A percentile compares a stretch with the other conserved stretches of the same genome.
These are phyloP conservation scores for Tubosaeta sp. DNA, from an alignment of 768 basidiomycete species.

Conservation along the genomic window DNA sequence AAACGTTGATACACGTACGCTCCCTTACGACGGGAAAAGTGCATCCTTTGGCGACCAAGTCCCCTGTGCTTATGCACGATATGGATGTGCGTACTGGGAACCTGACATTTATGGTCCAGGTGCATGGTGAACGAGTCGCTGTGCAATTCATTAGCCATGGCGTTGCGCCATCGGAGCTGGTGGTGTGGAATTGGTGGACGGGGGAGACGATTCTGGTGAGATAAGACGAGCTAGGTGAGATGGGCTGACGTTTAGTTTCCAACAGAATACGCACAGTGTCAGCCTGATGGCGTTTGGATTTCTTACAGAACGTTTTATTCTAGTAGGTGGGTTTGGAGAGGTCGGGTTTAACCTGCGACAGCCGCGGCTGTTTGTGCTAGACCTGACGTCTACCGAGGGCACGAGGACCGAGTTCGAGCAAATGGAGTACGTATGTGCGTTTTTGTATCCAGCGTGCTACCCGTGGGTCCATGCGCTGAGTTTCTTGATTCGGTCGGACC, in stretches of 20 bases:
- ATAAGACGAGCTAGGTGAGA: neutral
- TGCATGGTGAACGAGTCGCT: conserved; percentile 49
- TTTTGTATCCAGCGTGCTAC: conserved; percentile 39
- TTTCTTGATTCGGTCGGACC: conserved; percentile 51
- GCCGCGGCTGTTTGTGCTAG: conserved; percentile 35
- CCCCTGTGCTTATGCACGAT: conserved; percentile 29
- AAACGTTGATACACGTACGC: conserved; percentile 38
- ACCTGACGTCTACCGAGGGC: conserved; percentile 33
- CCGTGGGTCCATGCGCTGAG: conserved; percentile 25
- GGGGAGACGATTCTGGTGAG: conserved; percentile 48
- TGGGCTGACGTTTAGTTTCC: neutral
- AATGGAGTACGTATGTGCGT: conserved; percentile 33
- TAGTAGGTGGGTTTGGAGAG: conserved; percentile 31
- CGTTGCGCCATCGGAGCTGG: conserved; percentile 40
- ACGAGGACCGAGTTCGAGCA: conserved; percentile 29
- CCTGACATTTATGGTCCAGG: conserved; percentile 48
- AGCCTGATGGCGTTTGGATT: conserved; percentile 41
- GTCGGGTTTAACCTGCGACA: conserved; percentile 18
- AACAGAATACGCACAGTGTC: conserved; percentile 26
- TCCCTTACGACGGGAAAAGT: conserved; percentile 41
- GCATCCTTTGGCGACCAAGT: conserved; percentile 41
- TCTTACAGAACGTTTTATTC: conserved; percentile 37
- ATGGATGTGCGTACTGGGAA: conserved; percentile 15
- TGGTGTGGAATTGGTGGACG: conserved; percentile 67
- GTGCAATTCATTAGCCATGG: conserved; percentile 41